A percentile compares a stretch with the other conserved stretches of the same genome.
These are phyloP conservation scores for Nicotiana tomentosiformis DNA, from an alignment of 257 asterid species.

Conservation along the genomic window DNA sequence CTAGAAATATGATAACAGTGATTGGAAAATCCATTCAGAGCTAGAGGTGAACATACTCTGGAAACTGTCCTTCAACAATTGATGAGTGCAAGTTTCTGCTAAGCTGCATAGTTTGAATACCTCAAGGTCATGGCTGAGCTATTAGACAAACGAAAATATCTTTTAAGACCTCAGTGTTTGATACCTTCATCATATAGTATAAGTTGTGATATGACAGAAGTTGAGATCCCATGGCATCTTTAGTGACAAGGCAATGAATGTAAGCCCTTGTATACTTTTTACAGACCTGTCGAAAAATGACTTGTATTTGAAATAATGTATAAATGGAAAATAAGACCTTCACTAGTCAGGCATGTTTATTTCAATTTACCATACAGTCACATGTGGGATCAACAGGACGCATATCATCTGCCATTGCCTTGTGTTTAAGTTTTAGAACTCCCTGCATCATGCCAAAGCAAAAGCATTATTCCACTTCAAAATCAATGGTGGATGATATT, in stretches of 20 bases:
- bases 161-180: neutral
- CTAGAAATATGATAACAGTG: neutral
- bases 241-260: conserved; percentile 87
- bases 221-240: conserved; percentile 99
- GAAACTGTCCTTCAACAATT: conserved; percentile 71
- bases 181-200: conserved; percentile 87
- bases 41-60: conserved; percentile 47
- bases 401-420: conserved; percentile 76
- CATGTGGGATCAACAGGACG: conserved; percentile 78
- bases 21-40: neutral
- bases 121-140: conserved; percentile 9
- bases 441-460: conserved; percentile 52
- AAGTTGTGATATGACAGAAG: conserved; percentile 88
- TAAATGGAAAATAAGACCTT: neutral
- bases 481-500: neutral
- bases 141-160: neutral
- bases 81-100: conserved; percentile 86
- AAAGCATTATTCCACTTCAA: conserved; percentile 4
- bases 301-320: neutral
- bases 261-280: conserved; percentile 84
- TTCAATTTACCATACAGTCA: conserved; percentile 70
- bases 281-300: conserved; percentile 55
- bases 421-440: conserved; percentile 73
- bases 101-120: conserved; percentile 54
- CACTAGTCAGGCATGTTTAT: neutral